Evolutionary conservation across 306 rosid genomes (phyloP).

Genomic region (Rubus idaeus): DNA sequence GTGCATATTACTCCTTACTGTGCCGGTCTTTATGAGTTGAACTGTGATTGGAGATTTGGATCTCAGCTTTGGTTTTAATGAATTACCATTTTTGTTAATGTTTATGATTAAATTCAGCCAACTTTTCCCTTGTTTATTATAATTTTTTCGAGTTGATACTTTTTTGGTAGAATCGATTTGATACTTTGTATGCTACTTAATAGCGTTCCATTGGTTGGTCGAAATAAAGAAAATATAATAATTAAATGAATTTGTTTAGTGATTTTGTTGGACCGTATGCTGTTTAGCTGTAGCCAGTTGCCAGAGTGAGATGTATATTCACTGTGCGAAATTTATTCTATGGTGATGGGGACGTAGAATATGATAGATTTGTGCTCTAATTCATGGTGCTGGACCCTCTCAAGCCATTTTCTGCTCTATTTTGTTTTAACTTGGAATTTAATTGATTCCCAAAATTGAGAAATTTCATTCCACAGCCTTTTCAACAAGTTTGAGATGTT

Average conservation of each 20-base stretch:
- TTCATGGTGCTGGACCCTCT: conserved; percentile 3
- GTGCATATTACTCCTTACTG: neutral
- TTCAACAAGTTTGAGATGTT: neutral
- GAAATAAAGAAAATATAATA: neutral
- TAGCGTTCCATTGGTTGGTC: neutral
- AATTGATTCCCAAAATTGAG: neutral
- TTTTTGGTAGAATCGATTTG: neutral
- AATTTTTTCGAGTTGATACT: neutral
- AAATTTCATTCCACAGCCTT: neutral
- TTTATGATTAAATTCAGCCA: neutral
- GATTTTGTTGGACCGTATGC: neutral
- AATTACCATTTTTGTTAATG: neutral
- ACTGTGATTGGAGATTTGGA: neutral
- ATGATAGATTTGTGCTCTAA: neutral
- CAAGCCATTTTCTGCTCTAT: neutral
- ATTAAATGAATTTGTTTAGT: neutral
- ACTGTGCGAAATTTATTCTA: conserved; percentile 1
- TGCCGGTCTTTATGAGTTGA: neutral
- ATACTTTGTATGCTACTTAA: neutral
- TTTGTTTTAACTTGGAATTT: neutral
- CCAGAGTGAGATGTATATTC: neutral
- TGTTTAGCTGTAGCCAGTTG: conserved; percentile 13
- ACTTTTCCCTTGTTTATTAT: neutral
- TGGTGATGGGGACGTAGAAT: conserved; percentile 5
- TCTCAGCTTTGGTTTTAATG: neutral